These are phyloP conservation scores for Diplodia intermedia DNA, from an alignment of 2,329 filamentous ascomycete species.

Conservation along the genomic window DNA sequence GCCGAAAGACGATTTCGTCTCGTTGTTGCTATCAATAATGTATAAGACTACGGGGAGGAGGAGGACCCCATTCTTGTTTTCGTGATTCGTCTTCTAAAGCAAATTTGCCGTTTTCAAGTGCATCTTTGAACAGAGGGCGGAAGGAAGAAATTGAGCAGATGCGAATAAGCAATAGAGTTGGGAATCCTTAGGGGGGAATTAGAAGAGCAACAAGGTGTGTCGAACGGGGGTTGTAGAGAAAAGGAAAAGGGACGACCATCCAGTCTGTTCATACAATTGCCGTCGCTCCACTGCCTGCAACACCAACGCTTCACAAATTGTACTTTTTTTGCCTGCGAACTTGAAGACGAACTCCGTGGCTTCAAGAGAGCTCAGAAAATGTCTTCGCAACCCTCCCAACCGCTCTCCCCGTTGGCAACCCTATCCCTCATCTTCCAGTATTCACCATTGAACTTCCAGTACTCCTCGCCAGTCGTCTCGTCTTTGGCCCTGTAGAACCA, in stretches of 20 bases:
- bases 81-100: slow-evolving; percentile 17
- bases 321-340: not conserved
- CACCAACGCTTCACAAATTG: slow-evolving; percentile 13
- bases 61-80: not conserved
- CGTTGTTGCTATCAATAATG: not conserved
- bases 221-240: not conserved
- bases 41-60: not conserved
- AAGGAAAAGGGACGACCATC: slow-evolving; percentile 3
- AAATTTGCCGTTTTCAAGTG: not conserved
- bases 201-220: not conserved
- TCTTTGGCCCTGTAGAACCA: slow-evolving; percentile 83
- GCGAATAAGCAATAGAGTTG: not conserved
- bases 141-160: slow-evolving; percentile 3
- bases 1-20: not conserved
- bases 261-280: slow-evolving; percentile 21
- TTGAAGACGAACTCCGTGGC: not conserved
- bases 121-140: not conserved
- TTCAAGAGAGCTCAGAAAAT: slow-evolving; percentile 64
- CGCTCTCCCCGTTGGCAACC: slow-evolving; percentile 66
- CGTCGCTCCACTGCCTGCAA: not conserved
- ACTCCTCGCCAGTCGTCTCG: slow-evolving; percentile 82
- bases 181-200: not conserved
- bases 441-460: slow-evolving; percentile 86
- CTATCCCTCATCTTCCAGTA: slow-evolving; percentile 82
- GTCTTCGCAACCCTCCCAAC: slow-evolving; percentile 77